A percentile compares a stretch with the other conserved stretches of the same genome.
These are phyloP conservation scores for Ophiognomonia clavigignenti-juglandacearum DNA, from an alignment of 2,329 filamentous ascomycete species.

Conservation along the genomic window DNA sequence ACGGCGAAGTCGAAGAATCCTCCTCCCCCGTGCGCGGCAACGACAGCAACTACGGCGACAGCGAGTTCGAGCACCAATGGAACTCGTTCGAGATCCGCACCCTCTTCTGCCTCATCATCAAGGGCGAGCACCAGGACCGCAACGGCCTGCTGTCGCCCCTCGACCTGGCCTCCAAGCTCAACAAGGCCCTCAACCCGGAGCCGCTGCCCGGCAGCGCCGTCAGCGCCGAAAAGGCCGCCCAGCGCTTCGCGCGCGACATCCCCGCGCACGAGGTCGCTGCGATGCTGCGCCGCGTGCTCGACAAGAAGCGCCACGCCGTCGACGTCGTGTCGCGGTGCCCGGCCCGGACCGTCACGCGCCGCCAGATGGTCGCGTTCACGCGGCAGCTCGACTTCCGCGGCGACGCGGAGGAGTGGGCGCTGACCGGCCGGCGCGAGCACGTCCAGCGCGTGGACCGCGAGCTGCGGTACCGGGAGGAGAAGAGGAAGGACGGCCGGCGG, in stretches of 20 bases:
- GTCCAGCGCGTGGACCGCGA: background rate
- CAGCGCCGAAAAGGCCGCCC: background rate
- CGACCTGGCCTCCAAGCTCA: constrained; percentile 11
- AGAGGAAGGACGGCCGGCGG: background rate
- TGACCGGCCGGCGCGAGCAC: background rate
- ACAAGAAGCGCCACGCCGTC: constrained; percentile 14
- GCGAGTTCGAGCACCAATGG: constrained; percentile 3
- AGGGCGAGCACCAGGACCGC: constrained; percentile 4
- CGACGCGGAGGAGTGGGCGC: constrained; percentile 4
- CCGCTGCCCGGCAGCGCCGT: too few relatives aligned
- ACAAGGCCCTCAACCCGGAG: constrained; percentile 13
- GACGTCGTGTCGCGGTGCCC: constrained; percentile 1
- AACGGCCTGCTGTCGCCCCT: constrained; percentile 4
- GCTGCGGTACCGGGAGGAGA: background rate
- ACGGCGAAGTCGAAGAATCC: too few relatives aligned
- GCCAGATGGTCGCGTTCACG: constrained; percentile 10
- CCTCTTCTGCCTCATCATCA: constrained; percentile 14
- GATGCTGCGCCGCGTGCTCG: constrained; percentile 11
- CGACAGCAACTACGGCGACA: too few relatives aligned
- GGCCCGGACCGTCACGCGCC: background rate
- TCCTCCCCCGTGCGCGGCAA: too few relatives aligned
- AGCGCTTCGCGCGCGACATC: constrained; percentile 8
- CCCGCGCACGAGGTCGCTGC: constrained; percentile 5
- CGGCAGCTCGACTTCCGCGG: constrained; percentile 9
- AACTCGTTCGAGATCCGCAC: constrained; percentile 13